Conservation (phyloP, 1,284 basidiomycete species). For the Marasmius sp. region DNA sequence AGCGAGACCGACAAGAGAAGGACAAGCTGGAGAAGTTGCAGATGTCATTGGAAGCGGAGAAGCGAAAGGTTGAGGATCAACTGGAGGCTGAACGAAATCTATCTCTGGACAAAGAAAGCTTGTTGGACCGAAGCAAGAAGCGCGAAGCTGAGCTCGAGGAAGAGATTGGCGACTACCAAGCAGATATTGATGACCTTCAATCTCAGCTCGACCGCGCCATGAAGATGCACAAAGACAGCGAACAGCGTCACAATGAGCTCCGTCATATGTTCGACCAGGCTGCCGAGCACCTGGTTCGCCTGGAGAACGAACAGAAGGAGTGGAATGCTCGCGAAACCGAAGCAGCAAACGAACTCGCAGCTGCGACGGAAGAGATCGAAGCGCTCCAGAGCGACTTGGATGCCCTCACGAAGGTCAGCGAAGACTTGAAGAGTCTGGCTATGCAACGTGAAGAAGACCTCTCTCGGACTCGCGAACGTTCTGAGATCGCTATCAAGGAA, state of each 20-base stretch:
- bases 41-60: conserved; percentile 80
- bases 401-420: conserved; percentile 62
- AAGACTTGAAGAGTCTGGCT: conserved; percentile 74
- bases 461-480: conserved; percentile 72
- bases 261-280: conserved; percentile 78
- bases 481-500: conserved; percentile 67
- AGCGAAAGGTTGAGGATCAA: conserved; percentile 78
- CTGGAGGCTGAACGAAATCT: conserved; percentile 83
- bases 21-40: conserved; percentile 78
- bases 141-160: conserved; percentile 85
- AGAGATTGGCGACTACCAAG: conserved; percentile 78
- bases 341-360: conserved; percentile 51
- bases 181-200: conserved; percentile 84
- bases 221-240: conserved; percentile 72
- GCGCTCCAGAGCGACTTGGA: conserved; percentile 55
- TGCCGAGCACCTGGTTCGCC: conserved; percentile 76
- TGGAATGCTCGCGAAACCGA: conserved; percentile 65
- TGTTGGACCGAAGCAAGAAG: conserved; percentile 86
- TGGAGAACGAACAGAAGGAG: conserved; percentile 77
- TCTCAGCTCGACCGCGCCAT: conserved; percentile 84
- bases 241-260: conserved; percentile 75
- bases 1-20: conserved; percentile 81
- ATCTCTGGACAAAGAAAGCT: conserved; percentile 80
- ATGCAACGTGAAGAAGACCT: conserved; percentile 82
- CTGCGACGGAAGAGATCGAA: conserved; percentile 65